Evolutionary conservation across 768 basidiomycete genomes (phyloP).

Genomic region (Lentinula lateritia): DNA sequence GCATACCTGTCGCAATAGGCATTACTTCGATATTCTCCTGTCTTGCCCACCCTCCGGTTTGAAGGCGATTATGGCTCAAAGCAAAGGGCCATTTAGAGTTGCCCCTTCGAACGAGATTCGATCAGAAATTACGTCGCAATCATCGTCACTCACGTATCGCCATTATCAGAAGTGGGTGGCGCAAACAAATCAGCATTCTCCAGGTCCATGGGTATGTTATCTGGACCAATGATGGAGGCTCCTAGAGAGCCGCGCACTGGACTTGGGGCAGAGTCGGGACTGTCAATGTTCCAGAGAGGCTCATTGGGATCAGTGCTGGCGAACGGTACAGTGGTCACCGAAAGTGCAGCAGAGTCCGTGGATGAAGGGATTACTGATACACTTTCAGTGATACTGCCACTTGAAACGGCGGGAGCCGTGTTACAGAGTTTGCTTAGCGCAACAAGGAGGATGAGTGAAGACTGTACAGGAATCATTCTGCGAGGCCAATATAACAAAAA

Average conservation of each 20-base stretch:
- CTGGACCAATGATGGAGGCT: constrained; percentile 36
- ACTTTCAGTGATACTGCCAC: not conserved
- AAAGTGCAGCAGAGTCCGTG: constrained; percentile 19
- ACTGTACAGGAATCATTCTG: not conserved
- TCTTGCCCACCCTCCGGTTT: constrained; percentile 56
- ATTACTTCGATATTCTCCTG: constrained; percentile 46
- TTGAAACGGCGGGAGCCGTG: constrained; percentile 10
- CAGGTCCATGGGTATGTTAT: constrained; percentile 31
- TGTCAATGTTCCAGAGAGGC: constrained; percentile 26
- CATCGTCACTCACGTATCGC: constrained; percentile 29
- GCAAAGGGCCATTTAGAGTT: constrained; percentile 57
- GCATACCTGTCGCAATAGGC: constrained; percentile 44
- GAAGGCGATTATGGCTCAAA: constrained; percentile 51
- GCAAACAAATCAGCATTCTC: constrained; percentile 40
- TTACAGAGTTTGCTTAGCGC: constrained; percentile 8
- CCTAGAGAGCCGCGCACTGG: constrained; percentile 36
- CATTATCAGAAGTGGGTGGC: constrained; percentile 39
- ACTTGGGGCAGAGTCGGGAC: constrained; percentile 17
- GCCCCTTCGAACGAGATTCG: constrained; percentile 19
- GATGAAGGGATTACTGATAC: constrained; percentile 11
- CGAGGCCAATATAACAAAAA: not conserved
- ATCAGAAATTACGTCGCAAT: not conserved
- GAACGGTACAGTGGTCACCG: constrained; percentile 40
- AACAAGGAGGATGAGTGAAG: not conserved
- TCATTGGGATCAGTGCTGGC: constrained; percentile 43